These are phyloP conservation scores for Fulvia fulva DNA, from an alignment of 2,329 filamentous ascomycete species.

Conservation along the genomic window DNA sequence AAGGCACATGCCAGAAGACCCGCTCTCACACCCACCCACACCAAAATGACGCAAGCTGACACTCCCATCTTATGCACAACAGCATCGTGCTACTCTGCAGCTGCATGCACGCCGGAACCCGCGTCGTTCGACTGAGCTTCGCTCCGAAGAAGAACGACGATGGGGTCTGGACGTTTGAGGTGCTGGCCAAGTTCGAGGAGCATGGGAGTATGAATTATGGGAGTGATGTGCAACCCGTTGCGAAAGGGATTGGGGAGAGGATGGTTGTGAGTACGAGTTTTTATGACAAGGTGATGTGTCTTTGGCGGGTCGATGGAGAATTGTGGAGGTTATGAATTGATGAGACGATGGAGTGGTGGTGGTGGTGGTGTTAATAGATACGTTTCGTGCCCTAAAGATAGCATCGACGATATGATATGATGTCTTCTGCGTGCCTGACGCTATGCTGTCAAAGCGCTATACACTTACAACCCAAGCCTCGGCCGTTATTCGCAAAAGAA, in stretches of 20 bases:
- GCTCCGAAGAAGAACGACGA: constrained; percentile 15
- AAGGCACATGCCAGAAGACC: too few species aligned
- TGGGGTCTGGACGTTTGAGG: constrained; percentile 54
- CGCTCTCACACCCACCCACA: neutral
- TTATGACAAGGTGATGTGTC: constrained; percentile 66
- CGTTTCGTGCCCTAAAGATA: neutral
- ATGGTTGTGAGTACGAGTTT: constrained; percentile 69
- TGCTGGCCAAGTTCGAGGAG: constrained; percentile 72
- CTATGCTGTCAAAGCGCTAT: neutral
- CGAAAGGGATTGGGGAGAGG: constrained; percentile 27
- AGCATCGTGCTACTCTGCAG: constrained; percentile 66
- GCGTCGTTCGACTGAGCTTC: constrained; percentile 59
- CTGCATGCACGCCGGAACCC: constrained; percentile 87
- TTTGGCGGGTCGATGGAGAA: constrained; percentile 49
- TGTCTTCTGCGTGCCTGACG: neutral
- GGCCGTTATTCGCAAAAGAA: neutral
- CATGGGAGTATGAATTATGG: constrained; percentile 96
- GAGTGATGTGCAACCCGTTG: constrained; percentile 66
- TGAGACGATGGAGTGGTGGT: neutral
- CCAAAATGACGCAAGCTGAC: constrained; percentile 11
- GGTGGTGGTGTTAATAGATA: neutral
- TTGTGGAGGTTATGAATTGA: constrained; percentile 6
- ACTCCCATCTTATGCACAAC: neutral
- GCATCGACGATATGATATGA: neutral
- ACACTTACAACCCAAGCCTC: neutral